Conservation (phyloP, 2,329 filamentous ascomycete genomes). For the Stagonosporopsis vannaccii region DNA sequence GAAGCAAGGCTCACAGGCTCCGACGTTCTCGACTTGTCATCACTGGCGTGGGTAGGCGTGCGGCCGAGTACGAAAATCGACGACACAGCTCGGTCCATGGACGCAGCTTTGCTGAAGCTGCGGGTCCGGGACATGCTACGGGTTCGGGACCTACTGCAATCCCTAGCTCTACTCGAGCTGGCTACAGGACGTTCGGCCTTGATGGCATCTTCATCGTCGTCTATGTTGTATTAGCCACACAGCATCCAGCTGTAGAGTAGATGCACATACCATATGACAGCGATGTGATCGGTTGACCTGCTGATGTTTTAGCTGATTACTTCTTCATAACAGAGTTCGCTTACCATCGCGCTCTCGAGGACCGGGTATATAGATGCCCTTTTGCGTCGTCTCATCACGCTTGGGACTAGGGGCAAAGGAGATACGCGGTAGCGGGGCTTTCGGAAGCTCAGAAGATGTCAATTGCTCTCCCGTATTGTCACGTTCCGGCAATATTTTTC, state of each 20-base stretch:
- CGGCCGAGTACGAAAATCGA: slow-evolving; percentile 53
- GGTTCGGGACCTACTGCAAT: slow-evolving; percentile 14
- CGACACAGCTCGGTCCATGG: slow-evolving; percentile 50
- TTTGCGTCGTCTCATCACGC: not conserved
- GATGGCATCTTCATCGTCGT: slow-evolving; percentile 1
- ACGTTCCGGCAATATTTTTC: not conserved
- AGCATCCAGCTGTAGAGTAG: not conserved
- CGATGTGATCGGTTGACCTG: not conserved
- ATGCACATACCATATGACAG: not conserved
- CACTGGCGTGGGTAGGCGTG: slow-evolving; percentile 13
- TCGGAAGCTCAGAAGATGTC: not conserved
- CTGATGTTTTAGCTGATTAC: not conserved
- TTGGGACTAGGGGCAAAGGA: not conserved
- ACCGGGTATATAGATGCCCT: slow-evolving; percentile 1
- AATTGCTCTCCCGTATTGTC: not conserved
- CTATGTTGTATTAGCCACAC: not conserved
- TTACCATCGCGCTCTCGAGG: slow-evolving; percentile 1
- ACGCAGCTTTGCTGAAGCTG: slow-evolving; percentile 42
- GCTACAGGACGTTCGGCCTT: not conserved
- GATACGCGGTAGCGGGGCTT: not conserved
- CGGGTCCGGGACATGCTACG: slow-evolving; percentile 8
- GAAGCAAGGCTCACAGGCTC: slow-evolving; percentile 55
- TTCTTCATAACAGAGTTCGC: too few relatives aligned
- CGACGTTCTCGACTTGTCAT: slow-evolving; percentile 49
- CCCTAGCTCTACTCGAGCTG: slow-evolving; percentile 6